Evolutionary conservation across 2,329 filamentous ascomycete genomes (phyloP).

Genomic region (Lecanoromycetidae sp.): DNA sequence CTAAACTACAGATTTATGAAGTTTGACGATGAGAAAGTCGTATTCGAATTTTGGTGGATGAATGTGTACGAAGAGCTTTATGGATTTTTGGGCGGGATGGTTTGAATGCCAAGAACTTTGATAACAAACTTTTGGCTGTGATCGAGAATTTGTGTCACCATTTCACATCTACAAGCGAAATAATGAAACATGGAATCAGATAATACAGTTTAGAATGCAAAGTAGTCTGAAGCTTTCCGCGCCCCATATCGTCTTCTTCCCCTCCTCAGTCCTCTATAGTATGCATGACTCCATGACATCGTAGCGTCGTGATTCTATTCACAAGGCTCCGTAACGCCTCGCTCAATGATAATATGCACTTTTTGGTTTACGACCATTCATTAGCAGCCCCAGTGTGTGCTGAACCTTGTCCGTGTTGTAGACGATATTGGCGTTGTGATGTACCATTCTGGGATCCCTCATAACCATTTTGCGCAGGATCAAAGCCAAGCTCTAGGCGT

Average conservation of each 20-base stretch:
- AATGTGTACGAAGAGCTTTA: not conserved
- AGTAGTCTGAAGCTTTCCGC: not conserved
- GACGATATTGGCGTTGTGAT: constrained; percentile 5
- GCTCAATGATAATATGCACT: constrained; percentile 1
- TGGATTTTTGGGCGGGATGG: not conserved
- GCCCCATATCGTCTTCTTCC: not conserved
- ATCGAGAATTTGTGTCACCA: no score
- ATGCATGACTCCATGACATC: constrained; percentile 1
- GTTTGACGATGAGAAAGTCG: not conserved
- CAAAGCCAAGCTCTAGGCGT: constrained; percentile 34
- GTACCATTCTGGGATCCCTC: constrained; percentile 6
- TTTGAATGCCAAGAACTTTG: no score
- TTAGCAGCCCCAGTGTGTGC: no score
- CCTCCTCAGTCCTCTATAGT: not conserved
- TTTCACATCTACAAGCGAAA: no score
- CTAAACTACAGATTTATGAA: not conserved
- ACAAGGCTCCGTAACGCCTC: constrained; percentile 6
- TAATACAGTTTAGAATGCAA: no score
- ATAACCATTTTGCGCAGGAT: constrained; percentile 15
- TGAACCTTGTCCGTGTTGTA: constrained; percentile 31
- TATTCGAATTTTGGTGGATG: not conserved
- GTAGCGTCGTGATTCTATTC: constrained; percentile 2
- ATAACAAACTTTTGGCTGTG: no score
- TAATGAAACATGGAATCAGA: no score
- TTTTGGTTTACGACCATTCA: no score